These are phyloP conservation scores for Lobosporangium transversale DNA, from an alignment of 192 early-diverging fungal species.

Conservation along the genomic window DNA sequence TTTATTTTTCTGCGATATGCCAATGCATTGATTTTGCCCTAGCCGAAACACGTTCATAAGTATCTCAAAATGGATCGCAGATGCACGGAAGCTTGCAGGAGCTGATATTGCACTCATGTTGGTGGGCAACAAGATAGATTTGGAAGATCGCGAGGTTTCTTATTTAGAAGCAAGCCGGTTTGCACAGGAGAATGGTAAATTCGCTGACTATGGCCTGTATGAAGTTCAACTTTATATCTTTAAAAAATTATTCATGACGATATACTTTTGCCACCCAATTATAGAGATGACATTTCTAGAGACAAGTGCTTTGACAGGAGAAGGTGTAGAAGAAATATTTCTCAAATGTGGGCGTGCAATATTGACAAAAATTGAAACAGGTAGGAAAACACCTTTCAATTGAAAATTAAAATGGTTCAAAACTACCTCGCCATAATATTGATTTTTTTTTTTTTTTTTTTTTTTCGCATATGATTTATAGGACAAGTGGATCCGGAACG, in stretches of 20 bases:
- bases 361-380: conserved; percentile 64
- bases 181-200: conserved; percentile 62
- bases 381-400: conserved; percentile 35
- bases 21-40: not conserved
- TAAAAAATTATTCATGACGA: not conserved
- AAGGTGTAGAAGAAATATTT: conserved; percentile 68
- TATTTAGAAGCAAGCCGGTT: conserved; percentile 64
- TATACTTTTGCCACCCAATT: not conserved
- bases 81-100: conserved; percentile 72
- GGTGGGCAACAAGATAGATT: conserved; percentile 77
- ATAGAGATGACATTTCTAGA: conserved; percentile 69
- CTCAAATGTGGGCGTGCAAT: conserved; percentile 62
- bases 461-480: not conserved
- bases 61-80: conserved; percentile 73
- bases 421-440: too few relatives aligned
- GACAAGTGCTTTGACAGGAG: conserved; percentile 66
- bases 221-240: too few relatives aligned
- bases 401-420: too few relatives aligned
- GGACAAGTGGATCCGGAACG: conserved; percentile 64
- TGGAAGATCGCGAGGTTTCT: conserved; percentile 63
- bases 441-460: not conserved
- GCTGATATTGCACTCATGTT: conserved; percentile 74
- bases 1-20: not conserved
- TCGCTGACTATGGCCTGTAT: too few relatives aligned
- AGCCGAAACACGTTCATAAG: conserved; percentile 69